Percentiles rank a stretch among this genome's conserved stretches.
phyloP scores from a whole-genome alignment of 257 asterid species.

The Gentiana macrophylla region DNA sequence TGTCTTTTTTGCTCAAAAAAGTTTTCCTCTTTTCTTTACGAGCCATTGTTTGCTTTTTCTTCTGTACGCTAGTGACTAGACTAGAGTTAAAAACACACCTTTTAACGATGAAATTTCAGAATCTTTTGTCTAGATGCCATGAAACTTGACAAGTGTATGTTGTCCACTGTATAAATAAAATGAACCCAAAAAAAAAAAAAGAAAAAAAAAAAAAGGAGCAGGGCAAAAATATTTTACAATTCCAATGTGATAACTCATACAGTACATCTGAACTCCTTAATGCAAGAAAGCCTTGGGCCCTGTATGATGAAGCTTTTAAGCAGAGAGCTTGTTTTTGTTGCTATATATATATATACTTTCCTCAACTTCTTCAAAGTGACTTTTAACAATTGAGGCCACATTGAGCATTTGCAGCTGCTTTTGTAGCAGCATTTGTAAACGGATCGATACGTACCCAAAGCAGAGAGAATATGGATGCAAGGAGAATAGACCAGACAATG shows the following conservation, averaged over 20 bases:
- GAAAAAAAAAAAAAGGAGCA: too few relatives aligned
- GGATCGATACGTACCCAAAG: slow-evolving; percentile 96
- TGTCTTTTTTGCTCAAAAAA: too few relatives aligned
- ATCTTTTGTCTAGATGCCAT: too few relatives aligned
- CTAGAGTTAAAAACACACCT: too few relatives aligned
- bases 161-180: too few relatives aligned
- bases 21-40: too few relatives aligned
- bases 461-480: slow-evolving; percentile 88
- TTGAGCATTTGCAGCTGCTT: slow-evolving; percentile 45
- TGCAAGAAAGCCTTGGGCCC: slow-evolving; percentile 8
- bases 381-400: slow-evolving; percentile 68
- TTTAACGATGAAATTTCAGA: too few relatives aligned
- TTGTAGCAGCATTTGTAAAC: slow-evolving; percentile 45
- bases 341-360: slow-evolving; percentile 1
- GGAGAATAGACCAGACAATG: slow-evolving; percentile 87
- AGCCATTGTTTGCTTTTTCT: too few relatives aligned
- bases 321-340: not conserved
- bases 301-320: not conserved
- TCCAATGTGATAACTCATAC: not conserved
- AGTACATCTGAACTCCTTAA: slow-evolving; percentile 1
- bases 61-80: too few relatives aligned
- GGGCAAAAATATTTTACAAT: not conserved
- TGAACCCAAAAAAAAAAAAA: too few relatives aligned
- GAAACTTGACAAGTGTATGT: too few relatives aligned
- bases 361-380: not conserved